Evolutionary conservation across 495 filamentous ascomycete species (phyloP).

Genomic region (Hyaloscypha finlandica): DNA sequence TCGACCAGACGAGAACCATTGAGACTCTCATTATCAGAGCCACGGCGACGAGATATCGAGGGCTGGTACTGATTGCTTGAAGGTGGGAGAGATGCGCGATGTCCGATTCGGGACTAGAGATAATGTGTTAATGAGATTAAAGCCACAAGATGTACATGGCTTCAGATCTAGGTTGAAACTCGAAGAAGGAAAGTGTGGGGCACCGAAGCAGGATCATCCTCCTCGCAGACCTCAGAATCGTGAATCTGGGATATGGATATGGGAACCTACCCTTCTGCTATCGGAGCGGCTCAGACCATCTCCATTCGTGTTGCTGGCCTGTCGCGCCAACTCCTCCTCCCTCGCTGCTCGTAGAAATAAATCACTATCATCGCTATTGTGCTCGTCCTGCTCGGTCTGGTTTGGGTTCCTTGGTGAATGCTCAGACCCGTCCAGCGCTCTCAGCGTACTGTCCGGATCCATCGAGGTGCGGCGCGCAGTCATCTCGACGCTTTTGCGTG

Average conservation of each 20-base stretch:
- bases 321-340: slow-evolving; percentile 49
- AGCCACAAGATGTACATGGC: slow-evolving; percentile 16
- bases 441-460: slow-evolving; percentile 50
- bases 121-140: slow-evolving; percentile 24
- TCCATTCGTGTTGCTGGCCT: slow-evolving; percentile 20
- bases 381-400: slow-evolving; percentile 25
- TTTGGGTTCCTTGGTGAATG: slow-evolving; percentile 1
- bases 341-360: slow-evolving; percentile 55
- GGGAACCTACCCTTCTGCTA: slow-evolving; percentile 25
- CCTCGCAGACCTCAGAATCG: background rate
- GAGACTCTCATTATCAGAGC: slow-evolving; percentile 26
- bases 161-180: slow-evolving; percentile 15
- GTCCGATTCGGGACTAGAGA: slow-evolving; percentile 31
- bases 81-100: slow-evolving; percentile 31
- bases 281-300: slow-evolving; percentile 19
- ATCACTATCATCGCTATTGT: slow-evolving; percentile 45
- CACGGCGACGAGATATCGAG: slow-evolving; percentile 26
- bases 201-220: background rate
- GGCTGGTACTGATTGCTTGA: slow-evolving; percentile 15
- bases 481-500: slow-evolving; percentile 54
- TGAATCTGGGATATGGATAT: background rate
- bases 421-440: slow-evolving; percentile 48
- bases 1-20: slow-evolving; percentile 19
- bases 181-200: slow-evolving; percentile 15
- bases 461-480: slow-evolving; percentile 38